Evolutionary conservation across 2,329 filamentous ascomycete genomes (phyloP), one percentile per base, ranked within the genome.

Genomic region (Fusarium sulawesiense): DNA sequence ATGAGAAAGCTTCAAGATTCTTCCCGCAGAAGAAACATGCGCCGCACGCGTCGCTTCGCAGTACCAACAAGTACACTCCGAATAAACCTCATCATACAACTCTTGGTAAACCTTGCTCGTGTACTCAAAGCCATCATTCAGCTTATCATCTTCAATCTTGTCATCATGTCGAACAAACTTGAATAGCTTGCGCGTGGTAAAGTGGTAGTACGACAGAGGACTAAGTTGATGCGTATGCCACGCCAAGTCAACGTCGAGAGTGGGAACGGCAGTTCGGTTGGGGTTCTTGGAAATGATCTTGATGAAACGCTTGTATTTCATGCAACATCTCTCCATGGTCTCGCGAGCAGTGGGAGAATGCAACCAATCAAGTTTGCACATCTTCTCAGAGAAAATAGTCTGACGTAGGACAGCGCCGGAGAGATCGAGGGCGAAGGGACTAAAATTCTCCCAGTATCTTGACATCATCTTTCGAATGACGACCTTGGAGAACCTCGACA

Each of bases 141-240:
- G 85, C 50, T 84, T 85, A 16, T 81, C 82, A 73, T 94, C 91
- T 50, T 90, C 88, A 23, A 97, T 89, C 79, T 95, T 95, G 82
- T 97, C 93, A 77, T 96, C 91, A 75, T 97, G 93, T 75, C 94
- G 89, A 71, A 95, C 86, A 75, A 93, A 93, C 50, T 85, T 87
- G 3, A 63, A 64, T 0, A 84, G 85, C 23, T 78, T 77, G 1
- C 53, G 57, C 2, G 84, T 76, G 2, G 87, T 90, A 76, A 87
- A 90, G 4, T 76, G 63, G 72, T 88, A 91, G 79, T 96, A 96
- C 6, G 81, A 75, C 4, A 76, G 74, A 0, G 92, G 91, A 11
- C 82, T 86, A 5, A 95, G 86, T 76, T 95, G 91, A 73, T 95
- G 92, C 0, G 92, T 95, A 76, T 97, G 93, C 91, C 92, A 94